These are phyloP conservation scores for Mrakia blollopis DNA, from an alignment of 768 basidiomycete species.

Conservation along the genomic window DNA sequence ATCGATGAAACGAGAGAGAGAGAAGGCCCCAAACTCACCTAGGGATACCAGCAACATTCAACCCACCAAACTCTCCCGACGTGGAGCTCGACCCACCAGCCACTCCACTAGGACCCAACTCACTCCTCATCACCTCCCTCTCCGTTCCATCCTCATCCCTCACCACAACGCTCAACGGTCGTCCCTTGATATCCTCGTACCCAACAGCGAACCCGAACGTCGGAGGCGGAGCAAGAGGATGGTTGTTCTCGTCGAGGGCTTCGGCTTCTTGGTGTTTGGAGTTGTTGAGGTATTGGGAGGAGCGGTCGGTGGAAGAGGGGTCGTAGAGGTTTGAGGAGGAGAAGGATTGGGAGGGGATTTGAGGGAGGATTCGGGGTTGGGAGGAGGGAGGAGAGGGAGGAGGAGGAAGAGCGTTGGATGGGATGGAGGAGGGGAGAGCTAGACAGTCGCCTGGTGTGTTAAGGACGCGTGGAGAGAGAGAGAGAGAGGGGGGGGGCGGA, in stretches of 20 bases:
- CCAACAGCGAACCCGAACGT: constrained; percentile 8
- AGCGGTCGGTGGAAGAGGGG: neutral
- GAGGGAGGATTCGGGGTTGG: neutral
- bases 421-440: constrained; percentile 8
- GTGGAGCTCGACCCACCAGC: neutral
- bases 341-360: neutral
- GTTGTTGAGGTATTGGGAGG: neutral
- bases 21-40: neutral
- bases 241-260: neutral
- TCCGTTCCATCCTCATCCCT: constrained; percentile 5
- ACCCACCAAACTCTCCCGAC: neutral
- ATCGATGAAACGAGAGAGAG: neutral
- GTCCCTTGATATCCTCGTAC: constrained; percentile 5
- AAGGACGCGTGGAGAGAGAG: neutral
- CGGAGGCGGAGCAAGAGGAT: constrained; percentile 5
- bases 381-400: constrained; percentile 7
- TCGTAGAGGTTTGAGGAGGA: neutral
- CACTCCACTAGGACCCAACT: neutral
- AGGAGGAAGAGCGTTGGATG: neutral
- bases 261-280: neutral
- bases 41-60: neutral
- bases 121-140: constrained; percentile 6
- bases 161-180: neutral
- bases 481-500: neutral
- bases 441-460: constrained; percentile 23